These are phyloP conservation scores for Verticillium albo-atrum DNA, from an alignment of 2,329 filamentous ascomycete genomes.

Conservation along the genomic window DNA sequence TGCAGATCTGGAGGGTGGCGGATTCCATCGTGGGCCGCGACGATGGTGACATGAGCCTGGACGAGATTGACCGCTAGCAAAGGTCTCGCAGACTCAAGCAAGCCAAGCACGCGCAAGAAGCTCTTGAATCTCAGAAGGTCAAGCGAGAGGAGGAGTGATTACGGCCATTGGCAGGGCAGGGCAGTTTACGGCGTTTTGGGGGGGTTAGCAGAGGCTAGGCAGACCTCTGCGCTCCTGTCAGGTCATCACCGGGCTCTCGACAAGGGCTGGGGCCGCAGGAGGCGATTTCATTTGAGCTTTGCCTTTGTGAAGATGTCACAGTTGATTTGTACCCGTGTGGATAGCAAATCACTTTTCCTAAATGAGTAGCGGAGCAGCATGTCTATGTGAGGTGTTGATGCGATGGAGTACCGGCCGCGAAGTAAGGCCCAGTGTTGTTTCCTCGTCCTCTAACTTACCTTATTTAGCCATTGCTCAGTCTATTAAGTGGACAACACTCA, in stretches of 20 bases:
- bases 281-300: neutral
- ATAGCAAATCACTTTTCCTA: neutral
- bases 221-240: neutral
- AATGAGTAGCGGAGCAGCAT: neutral
- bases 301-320: neutral
- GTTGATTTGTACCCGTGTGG: neutral
- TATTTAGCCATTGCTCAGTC: too few relatives aligned
- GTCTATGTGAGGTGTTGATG: neutral
- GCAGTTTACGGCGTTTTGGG: neutral
- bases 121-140: neutral
- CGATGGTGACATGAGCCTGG: slow-evolving; percentile 67
- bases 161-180: neutral
- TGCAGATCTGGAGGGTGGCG: slow-evolving; percentile 90
- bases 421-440: too few relatives aligned
- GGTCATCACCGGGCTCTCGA: neutral
- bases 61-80: slow-evolving; percentile 65
- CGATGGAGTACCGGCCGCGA: neutral
- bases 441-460: neutral
- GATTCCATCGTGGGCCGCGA: slow-evolving; percentile 78
- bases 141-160: neutral
- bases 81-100: neutral
- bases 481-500: too few relatives aligned
- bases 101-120: neutral
- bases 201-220: neutral
- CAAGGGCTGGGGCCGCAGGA: neutral